These are phyloP conservation scores for Chlorella sp. DNA, from an alignment of 139 green algal species.

Conservation along the genomic window DNA sequence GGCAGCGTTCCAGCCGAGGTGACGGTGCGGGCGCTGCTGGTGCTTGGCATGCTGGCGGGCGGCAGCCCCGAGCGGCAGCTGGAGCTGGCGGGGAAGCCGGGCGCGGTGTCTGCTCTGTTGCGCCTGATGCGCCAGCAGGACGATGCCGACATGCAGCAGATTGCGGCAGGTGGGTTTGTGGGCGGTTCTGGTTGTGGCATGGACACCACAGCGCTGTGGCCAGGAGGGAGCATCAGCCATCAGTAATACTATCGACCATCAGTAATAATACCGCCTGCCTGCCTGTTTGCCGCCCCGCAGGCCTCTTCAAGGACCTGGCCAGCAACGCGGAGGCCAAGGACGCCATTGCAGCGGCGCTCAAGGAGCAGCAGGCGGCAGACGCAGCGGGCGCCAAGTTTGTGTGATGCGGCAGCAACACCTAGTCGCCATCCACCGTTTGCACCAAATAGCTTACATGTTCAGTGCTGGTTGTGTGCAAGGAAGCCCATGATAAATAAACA, in stretches of 20 bases:
- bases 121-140: conserved; percentile 33
- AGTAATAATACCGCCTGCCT: too few species aligned
- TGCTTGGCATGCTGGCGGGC: conserved; percentile 41
- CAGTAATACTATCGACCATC: too few species aligned
- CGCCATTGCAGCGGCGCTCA: conserved; percentile 4
- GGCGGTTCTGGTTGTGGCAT: too few species aligned
- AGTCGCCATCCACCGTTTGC: too few species aligned
- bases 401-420: not conserved
- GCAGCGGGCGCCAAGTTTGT: not conserved
- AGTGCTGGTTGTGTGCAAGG: too few species aligned
- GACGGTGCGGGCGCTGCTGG: conserved; percentile 34
- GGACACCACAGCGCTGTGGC: too few species aligned
- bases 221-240: too few species aligned
- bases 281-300: not conserved
- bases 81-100: conserved; percentile 22
- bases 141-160: conserved; percentile 40
- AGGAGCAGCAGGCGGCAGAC: conserved; percentile 27
- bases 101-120: conserved; percentile 12
- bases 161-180: conserved; percentile 31
- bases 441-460: too few species aligned
- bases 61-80: conserved; percentile 6
- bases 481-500: too few species aligned
- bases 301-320: conserved; percentile 28
- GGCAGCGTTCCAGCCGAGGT: not conserved
- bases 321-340: conserved; percentile 16